A percentile compares a stretch with the other conserved stretches of the same genome.
Evolutionary conservation across 106 monocot species (phyloP).

Genomic region (Dioscorea dumetorum): DNA sequence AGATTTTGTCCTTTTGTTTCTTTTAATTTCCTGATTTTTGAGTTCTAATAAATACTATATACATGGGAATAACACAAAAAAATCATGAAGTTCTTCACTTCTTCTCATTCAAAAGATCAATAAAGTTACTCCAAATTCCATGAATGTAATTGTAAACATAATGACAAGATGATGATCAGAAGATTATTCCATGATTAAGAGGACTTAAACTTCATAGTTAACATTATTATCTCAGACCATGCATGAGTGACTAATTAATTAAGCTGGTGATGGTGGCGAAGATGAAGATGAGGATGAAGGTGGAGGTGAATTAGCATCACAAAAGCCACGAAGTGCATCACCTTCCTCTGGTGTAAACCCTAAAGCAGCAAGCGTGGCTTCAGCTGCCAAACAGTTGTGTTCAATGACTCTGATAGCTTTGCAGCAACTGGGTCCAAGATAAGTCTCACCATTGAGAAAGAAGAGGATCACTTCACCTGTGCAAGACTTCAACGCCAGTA

Average conservation of each 20-base stretch:
- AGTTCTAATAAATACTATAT: no score
- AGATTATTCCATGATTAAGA: no score
- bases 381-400: constrained; percentile 61
- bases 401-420: constrained; percentile 52
- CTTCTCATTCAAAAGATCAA: no score
- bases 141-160: no score
- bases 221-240: no score
- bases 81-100: no score
- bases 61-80: no score
- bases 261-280: not conserved
- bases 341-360: constrained; percentile 75
- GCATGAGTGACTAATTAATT: not conserved
- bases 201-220: no score
- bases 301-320: constrained; percentile 22
- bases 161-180: no score
- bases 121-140: no score
- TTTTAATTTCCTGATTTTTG: no score
- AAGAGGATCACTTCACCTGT: constrained; percentile 80
- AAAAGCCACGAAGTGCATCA: constrained; percentile 51
- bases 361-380: constrained; percentile 46
- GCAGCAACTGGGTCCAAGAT: constrained; percentile 66
- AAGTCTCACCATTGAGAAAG: constrained; percentile 83
- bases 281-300: not conserved
- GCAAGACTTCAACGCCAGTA: constrained; percentile 56
- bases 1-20: no score